Evolutionary conservation across 31 red algal species (phyloP).

Genomic region (Porphyra umbilicalis): DNA sequence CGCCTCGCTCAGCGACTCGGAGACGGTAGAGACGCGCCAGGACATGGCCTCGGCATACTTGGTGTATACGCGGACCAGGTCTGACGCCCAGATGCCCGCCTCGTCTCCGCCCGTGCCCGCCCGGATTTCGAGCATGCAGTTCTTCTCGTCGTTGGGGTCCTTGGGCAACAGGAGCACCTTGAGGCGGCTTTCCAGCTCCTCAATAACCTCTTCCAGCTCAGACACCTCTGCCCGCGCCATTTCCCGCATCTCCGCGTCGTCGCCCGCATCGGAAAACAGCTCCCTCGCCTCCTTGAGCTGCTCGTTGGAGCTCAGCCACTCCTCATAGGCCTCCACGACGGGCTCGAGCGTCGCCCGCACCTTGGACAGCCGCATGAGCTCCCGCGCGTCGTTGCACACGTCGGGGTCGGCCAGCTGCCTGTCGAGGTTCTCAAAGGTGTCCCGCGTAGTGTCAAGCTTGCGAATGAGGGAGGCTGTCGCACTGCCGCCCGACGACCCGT

Average conservation of each 20-base stretch:
- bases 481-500: not conserved
- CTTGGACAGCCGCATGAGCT: slow-evolving; percentile 80
- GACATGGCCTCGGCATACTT: slow-evolving; percentile 62
- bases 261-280: slow-evolving; percentile 57
- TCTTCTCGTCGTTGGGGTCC: slow-evolving; percentile 97
- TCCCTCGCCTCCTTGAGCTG: slow-evolving; percentile 54
- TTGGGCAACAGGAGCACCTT: slow-evolving; percentile 78
- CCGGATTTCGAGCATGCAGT: slow-evolving; percentile 90
- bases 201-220: slow-evolving; percentile 36
- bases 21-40: slow-evolving; percentile 57
- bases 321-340: slow-evolving; percentile 67
- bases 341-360: slow-evolving; percentile 82
- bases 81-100: slow-evolving; percentile 87
- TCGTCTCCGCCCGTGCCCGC: slow-evolving; percentile 97
- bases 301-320: slow-evolving; percentile 46
- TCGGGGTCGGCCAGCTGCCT: slow-evolving; percentile 75
- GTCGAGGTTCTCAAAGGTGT: slow-evolving; percentile 64
- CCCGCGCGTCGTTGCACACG: slow-evolving; percentile 60
- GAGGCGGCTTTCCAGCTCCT: slow-evolving; percentile 52
- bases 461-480: slow-evolving; percentile 46
- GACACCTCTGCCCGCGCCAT: slow-evolving; percentile 79
- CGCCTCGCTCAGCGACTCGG: slow-evolving; percentile 41
- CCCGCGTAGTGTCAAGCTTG: slow-evolving; percentile 66
- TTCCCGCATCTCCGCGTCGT: slow-evolving; percentile 83
- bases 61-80: slow-evolving; percentile 83